phyloP scores from a whole-genome alignment of 2,329 filamentous ascomycete species.

The Aspergillus fumigatiaffinis region DNA sequence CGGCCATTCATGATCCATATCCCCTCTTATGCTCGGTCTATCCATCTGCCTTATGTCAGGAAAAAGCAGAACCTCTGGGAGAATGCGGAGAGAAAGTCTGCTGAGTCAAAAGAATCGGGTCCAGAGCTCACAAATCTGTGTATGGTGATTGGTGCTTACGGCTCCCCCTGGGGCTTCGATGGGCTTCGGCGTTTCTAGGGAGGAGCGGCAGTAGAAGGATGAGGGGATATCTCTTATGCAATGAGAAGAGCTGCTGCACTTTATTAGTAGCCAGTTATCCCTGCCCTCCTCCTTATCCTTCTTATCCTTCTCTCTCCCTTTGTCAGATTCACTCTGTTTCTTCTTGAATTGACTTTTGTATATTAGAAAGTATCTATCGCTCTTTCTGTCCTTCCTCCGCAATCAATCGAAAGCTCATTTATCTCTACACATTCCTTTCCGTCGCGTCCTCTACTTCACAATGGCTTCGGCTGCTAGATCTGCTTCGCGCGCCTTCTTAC shows the following conservation, averaged over 20 bases:
- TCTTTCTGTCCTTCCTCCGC: background rate
- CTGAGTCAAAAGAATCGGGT: conserved; percentile 20
- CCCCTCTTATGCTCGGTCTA: background rate
- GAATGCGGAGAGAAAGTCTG: conserved; percentile 17
- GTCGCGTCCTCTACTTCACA: conserved; percentile 15
- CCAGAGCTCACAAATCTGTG: conserved; percentile 11
- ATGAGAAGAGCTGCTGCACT: background rate
- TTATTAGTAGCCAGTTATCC: conserved; percentile 12
- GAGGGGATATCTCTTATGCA: conserved; percentile 2
- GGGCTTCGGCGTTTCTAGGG: conserved; percentile 3
- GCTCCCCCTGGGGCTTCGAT: conserved; percentile 1
- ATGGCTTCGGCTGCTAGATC: conserved; percentile 43
- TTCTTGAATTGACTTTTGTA: background rate
- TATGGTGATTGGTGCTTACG: conserved; percentile 13
- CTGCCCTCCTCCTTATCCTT: conserved; percentile 11
- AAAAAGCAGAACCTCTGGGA: background rate
- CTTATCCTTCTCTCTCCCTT: conserved; percentile 2
- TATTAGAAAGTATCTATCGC: background rate
- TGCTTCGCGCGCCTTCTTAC: conserved; percentile 41
- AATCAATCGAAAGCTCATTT: background rate
- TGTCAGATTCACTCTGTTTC: conserved; percentile 1
- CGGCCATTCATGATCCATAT: background rate
- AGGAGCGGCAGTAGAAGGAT: background rate
- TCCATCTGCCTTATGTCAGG: background rate
- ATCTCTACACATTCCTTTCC: conserved; percentile 13